phyloP scores from a whole-genome alignment of 2,329 filamentous ascomycete genomes.

The Trichoderma breve region DNA sequence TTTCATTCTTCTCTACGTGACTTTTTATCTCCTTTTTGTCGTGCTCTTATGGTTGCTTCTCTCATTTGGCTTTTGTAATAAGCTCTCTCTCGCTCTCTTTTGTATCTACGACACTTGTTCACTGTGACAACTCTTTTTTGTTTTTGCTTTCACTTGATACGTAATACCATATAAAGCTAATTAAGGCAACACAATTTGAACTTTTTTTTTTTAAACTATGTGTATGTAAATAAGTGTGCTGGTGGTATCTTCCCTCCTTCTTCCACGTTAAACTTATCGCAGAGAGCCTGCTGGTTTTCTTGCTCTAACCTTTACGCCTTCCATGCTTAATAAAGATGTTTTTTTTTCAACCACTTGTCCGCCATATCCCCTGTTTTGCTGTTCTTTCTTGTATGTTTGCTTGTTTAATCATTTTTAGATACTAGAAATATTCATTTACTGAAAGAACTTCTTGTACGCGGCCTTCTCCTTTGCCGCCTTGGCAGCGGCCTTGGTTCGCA shows the following conservation, averaged over 20 bases:
- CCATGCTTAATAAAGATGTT: conserved; percentile 1
- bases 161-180: not conserved
- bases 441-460: conserved; percentile 88
- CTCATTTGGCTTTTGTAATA: not conserved
- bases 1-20: not conserved
- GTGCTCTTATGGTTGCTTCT: not conserved
- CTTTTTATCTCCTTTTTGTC: not conserved
- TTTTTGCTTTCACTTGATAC: not conserved
- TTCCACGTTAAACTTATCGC: not conserved
- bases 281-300: not conserved
- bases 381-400: not conserved
- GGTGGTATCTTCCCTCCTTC: not conserved
- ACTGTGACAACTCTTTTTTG: not conserved
- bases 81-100: not conserved
- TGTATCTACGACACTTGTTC: not conserved
- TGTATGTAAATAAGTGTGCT: not conserved
- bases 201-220: not conserved
- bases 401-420: not conserved
- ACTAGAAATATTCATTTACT: conserved; percentile 22
- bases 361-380: not conserved
- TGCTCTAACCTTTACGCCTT: conserved; percentile 12
- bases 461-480: conserved; percentile 86
- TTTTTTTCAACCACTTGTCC: not conserved
- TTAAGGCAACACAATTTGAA: not conserved
- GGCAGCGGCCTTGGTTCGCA: conserved; percentile 73